These are phyloP conservation scores for Citrus reticulata DNA, from an alignment of 345 rosid species.

Conservation along the genomic window DNA sequence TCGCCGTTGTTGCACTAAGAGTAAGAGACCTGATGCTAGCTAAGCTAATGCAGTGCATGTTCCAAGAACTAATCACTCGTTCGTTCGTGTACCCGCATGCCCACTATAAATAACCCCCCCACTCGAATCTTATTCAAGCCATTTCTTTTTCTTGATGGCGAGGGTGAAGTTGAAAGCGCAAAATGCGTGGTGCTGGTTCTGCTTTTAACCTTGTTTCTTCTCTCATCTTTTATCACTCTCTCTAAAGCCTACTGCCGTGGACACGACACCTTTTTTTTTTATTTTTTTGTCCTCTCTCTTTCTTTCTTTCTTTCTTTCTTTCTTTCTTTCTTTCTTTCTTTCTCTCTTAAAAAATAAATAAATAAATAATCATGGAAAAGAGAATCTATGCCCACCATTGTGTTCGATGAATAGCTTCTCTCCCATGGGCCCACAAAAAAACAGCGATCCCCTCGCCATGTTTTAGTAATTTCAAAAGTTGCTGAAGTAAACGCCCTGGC, in stretches of 20 bases:
- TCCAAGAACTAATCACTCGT: background rate
- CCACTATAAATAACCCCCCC: background rate
- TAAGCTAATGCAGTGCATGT: background rate
- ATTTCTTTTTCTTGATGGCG: background rate
- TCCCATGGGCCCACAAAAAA: slow-evolving; percentile 8
- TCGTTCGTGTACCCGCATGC: too few relatives aligned
- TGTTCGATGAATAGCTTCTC: slow-evolving; percentile 24
- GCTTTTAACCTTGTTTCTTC: background rate
- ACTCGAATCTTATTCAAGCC: background rate
- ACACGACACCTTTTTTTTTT: slow-evolving; percentile 18
- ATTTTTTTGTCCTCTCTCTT: background rate
- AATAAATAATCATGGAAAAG: slow-evolving; percentile 13
- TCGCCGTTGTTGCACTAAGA: too few relatives aligned
- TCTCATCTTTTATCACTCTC: background rate
- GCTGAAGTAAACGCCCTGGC: slow-evolving; percentile 22
- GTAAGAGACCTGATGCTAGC: background rate
- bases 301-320: too few relatives aligned
- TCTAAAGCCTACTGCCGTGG: slow-evolving; percentile 11
- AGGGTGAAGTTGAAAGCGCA: background rate
- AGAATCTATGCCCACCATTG: slow-evolving; percentile 42
- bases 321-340: background rate
- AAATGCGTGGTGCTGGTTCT: background rate
- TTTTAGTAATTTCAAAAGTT: slow-evolving; percentile 26
- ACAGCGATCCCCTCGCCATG: background rate
- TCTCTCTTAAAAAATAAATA: too few relatives aligned